These are phyloP conservation scores for Byssothecium circinans DNA, from an alignment of 2,329 filamentous ascomycete species.

Conservation along the genomic window DNA sequence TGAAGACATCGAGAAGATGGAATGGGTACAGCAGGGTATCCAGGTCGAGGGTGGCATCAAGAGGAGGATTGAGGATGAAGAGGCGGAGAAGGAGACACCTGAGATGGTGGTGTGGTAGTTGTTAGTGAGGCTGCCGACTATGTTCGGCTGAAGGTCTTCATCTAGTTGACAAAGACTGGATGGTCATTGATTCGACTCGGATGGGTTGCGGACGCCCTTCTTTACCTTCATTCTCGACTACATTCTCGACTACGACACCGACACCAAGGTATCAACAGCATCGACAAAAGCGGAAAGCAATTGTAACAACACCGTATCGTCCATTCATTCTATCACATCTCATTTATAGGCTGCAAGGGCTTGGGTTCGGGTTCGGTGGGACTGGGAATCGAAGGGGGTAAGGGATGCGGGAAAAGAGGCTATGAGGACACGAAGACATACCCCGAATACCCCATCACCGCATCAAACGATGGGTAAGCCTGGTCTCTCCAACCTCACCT, in stretches of 20 bases:
- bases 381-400: neutral
- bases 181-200: no score
- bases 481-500: neutral
- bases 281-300: neutral
- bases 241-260: no score
- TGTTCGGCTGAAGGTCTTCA: no score
- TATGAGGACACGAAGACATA: neutral
- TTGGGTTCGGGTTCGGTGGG: neutral
- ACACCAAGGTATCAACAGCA: neutral
- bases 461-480: neutral
- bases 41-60: slow-evolving; percentile 62
- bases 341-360: neutral
- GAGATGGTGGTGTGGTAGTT: slow-evolving; percentile 26
- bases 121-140: slow-evolving; percentile 27
- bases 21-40: slow-evolving; percentile 79
- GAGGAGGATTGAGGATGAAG: slow-evolving; percentile 54
- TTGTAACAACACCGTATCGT: slow-evolving; percentile 3
- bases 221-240: no score
- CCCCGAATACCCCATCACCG: neutral
- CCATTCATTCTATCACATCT: neutral
- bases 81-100: slow-evolving; percentile 15
- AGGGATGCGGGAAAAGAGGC: neutral
- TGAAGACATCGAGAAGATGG: slow-evolving; percentile 68
- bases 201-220: no score
- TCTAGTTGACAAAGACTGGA: neutral